Evolutionary conservation across 306 rosid species (phyloP), one percentile per base, ranked within the genome.

Genomic region (Prunus armeniaca): DNA sequence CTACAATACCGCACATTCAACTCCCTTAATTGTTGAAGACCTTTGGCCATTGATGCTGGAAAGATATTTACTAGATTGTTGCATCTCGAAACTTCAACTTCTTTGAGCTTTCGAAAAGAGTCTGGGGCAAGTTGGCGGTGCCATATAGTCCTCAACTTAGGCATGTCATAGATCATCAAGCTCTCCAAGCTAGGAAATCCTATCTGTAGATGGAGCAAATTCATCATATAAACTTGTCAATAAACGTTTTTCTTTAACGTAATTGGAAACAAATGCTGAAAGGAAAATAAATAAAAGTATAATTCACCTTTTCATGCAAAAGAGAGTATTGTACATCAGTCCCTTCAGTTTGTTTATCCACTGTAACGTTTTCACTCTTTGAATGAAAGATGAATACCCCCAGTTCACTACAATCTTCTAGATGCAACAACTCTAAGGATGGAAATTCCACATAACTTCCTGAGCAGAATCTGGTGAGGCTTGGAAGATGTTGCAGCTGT

Each of bases 31-130:
- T 11, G 67, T 2, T 8, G n/a, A 17, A 86, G 81, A 78, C 74
- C 32, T 38, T 49, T 81, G 15, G 82, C 80, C 2, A 86, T 9
- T 45, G 83, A 76, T 11, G 56, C 32, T 13, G 77, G 76, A 62
- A 81, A 80, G 11, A 78, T 43, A 3, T 27, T 18, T 27, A 9
- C 28, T 27, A 69, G 9, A 69, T 6, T 50, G 20, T 18, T 0
- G 62, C 74, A 70, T 17, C 51, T 3, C 4, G 0, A 2, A 66
- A 43, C 9, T 1, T 6, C 1, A n/a, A 66, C 2, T 17, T 3
- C 0, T 10, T 22, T 18, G 58, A 66, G 74, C 12, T 3, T 76
- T 32, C 57, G 10, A 41, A 76, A 72, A 2, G 76, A 72, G 14
- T 9, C 2, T 0, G 20, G 63, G 24, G 5, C 24, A 65, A 65